These are phyloP conservation scores for Aphanomyces stellatus DNA, from an alignment of 352 stramenopile species.

Conservation along the genomic window DNA sequence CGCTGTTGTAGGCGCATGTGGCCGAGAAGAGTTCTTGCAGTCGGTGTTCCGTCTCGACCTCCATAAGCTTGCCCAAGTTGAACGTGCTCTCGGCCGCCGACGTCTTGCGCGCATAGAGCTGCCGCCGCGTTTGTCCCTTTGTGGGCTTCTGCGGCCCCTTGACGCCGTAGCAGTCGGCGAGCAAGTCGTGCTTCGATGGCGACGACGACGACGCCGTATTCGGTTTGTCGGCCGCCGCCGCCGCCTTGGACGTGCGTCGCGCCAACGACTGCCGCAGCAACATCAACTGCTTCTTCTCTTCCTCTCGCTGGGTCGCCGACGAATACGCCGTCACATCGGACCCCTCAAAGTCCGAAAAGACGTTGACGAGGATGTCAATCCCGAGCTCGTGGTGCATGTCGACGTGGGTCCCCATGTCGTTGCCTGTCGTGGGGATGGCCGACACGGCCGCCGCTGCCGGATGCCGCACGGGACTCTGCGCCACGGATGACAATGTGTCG, in stretches of 20 bases:
- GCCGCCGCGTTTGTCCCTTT: neutral
- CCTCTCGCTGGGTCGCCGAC: neutral
- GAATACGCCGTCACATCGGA: neutral
- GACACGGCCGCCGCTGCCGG: neutral
- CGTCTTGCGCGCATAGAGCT: neutral
- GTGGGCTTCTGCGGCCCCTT: neutral
- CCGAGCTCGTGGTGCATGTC: slow-evolving; percentile 14
- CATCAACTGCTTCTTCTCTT: neutral
- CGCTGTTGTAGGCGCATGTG: neutral
- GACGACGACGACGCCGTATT: neutral
- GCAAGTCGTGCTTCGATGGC: neutral
- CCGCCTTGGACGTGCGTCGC: neutral
- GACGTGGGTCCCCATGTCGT: neutral
- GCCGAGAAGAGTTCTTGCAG: neutral
- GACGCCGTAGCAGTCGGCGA: neutral
- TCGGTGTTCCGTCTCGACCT: neutral
- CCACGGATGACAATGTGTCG: neutral
- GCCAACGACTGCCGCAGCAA: neutral
- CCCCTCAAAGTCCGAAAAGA: slow-evolving; percentile 12
- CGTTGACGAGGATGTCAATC: slow-evolving; percentile 18
- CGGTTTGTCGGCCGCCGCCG: neutral
- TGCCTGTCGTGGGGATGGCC: neutral
- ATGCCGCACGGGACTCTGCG: neutral
- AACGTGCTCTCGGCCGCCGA: neutral
- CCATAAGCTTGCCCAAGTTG: neutral